Evolutionary conservation across 73 alveolate genomes (phyloP).

Genomic region (Tetrahymena borealis): DNA sequence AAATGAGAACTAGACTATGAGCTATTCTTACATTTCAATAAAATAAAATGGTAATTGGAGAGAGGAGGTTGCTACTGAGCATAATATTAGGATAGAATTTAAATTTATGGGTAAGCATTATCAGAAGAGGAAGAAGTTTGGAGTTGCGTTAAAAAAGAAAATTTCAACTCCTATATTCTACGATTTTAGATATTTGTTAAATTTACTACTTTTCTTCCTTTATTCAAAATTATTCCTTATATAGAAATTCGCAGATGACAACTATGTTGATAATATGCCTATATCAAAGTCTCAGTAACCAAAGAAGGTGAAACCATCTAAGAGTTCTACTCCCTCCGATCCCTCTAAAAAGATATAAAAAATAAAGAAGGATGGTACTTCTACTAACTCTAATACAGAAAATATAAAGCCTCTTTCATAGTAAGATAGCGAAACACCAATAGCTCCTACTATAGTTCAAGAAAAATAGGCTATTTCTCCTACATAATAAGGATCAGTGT

Average conservation of each 20-base stretch:
- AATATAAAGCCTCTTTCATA: not conserved
- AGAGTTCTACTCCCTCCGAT: not conserved
- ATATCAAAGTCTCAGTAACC: not conserved
- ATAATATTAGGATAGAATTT: no score
- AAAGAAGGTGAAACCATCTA: not conserved
- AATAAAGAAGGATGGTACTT: not conserved
- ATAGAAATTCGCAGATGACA: not conserved
- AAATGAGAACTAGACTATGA: no score
- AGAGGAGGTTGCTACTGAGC: no score
- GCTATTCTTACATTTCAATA: no score
- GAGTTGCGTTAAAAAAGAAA: no score
- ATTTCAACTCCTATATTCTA: no score
- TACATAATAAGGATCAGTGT: not conserved
- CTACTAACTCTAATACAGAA: not conserved
- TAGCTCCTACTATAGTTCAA: not conserved
- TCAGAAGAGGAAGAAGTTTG: no score
- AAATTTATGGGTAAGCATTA: no score
- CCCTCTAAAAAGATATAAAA: not conserved
- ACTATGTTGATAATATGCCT: not conserved
- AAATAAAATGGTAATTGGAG: no score
- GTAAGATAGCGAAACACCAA: not conserved
- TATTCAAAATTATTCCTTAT: not conserved
- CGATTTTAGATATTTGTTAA: not conserved
- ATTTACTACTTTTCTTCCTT: not conserved
- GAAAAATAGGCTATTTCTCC: not conserved